Conservation (phyloP, 306 rosid species). For the Boehmeria nivea region DNA sequence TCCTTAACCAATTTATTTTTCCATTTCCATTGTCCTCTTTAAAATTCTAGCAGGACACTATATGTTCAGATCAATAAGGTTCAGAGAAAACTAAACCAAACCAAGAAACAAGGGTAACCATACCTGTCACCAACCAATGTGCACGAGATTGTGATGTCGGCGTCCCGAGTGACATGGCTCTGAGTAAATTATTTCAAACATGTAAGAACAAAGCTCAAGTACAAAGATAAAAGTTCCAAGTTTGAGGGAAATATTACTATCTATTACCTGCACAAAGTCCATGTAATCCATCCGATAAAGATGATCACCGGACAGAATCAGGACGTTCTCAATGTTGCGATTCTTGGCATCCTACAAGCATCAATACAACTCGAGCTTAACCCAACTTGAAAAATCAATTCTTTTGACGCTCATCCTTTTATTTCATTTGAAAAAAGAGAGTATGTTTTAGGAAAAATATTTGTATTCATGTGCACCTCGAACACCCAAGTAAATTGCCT, state of each 20-base stretch:
- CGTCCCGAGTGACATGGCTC: slow-evolving; percentile 74
- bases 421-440: neutral
- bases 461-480: slow-evolving; percentile 26
- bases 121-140: slow-evolving; percentile 65
- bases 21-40: too few relatives aligned
- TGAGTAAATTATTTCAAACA: slow-evolving; percentile 32
- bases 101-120: slow-evolving; percentile 5
- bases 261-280: slow-evolving; percentile 79
- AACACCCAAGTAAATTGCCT: slow-evolving; percentile 47
- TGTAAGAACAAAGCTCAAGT: slow-evolving; percentile 17
- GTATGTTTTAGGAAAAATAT: neutral
- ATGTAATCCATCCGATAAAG: slow-evolving; percentile 90
- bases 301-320: slow-evolving; percentile 91
- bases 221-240: slow-evolving; percentile 2
- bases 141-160: slow-evolving; percentile 79
- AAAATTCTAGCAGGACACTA: too few relatives aligned
- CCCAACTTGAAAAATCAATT: slow-evolving; percentile 2
- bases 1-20: too few relatives aligned
- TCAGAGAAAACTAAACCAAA: neutral
- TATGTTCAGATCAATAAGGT: neutral
- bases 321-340: slow-evolving; percentile 64
- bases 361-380: neutral
- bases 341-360: slow-evolving; percentile 70
- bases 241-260: slow-evolving; percentile 1
- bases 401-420: neutral